A percentile compares a stretch with the other conserved stretches of the same genome.
These are phyloP conservation scores for Lithohypha guttulata DNA, from an alignment of 2,329 filamentous ascomycete species.

Conservation along the genomic window DNA sequence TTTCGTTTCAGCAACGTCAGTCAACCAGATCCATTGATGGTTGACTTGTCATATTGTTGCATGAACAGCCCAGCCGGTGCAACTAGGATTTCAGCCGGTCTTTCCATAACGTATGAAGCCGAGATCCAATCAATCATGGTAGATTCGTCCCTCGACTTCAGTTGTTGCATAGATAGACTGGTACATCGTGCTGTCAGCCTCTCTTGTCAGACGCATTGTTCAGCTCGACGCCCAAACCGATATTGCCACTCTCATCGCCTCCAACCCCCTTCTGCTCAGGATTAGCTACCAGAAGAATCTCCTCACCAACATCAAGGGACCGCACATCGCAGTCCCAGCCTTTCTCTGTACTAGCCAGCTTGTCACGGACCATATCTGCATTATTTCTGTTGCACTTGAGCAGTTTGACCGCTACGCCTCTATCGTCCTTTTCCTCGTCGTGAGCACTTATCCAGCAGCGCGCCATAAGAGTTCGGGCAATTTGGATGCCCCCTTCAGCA, in stretches of 20 bases:
- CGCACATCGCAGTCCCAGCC: slow-evolving; percentile 21
- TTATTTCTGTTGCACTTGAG: slow-evolving; percentile 30
- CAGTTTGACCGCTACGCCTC: slow-evolving; percentile 35
- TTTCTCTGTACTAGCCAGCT: slow-evolving; percentile 24
- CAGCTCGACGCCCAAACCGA: slow-evolving; percentile 5
- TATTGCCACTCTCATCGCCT: background rate
- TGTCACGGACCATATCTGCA: slow-evolving; percentile 27
- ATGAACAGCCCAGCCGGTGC: too few relatives aligned
- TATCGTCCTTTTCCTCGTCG: slow-evolving; percentile 42
- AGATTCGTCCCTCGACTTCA: too few relatives aligned
- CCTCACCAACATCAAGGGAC: slow-evolving; percentile 15
- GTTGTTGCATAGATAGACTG: too few relatives aligned
- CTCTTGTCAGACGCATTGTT: too few relatives aligned
- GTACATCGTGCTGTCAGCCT: too few relatives aligned
- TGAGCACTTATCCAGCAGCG: slow-evolving; percentile 45
- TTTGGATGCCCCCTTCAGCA: slow-evolving; percentile 38
- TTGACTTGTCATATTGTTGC: too few relatives aligned
- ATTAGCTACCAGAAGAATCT: slow-evolving; percentile 8
- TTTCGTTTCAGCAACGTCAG: too few relatives aligned
- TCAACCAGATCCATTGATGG: too few relatives aligned
- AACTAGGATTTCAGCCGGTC: too few relatives aligned
- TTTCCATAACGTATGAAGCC: too few relatives aligned
- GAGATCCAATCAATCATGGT: too few relatives aligned
- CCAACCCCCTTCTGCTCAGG: background rate
- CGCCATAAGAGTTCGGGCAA: slow-evolving; percentile 39